Evolutionary conservation across 176 grass and related monocot genomes (phyloP).

Genomic region (Avena atlantica): DNA sequence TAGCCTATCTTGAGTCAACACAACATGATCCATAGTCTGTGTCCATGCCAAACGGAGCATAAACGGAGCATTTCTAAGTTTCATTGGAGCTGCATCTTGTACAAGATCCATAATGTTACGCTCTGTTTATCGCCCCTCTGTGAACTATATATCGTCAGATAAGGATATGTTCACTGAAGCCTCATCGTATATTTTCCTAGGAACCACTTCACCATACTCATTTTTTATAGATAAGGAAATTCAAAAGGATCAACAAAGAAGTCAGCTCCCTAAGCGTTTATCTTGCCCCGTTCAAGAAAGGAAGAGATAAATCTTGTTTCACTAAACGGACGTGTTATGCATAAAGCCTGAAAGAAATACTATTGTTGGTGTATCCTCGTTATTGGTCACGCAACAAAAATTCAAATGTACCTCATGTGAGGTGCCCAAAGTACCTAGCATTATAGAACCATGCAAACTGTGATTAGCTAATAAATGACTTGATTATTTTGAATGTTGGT

Average conservation of each 20-base stretch:
- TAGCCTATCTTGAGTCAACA: not conserved
- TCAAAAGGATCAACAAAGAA: slow-evolving; percentile 27
- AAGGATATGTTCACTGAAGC: slow-evolving; percentile 17
- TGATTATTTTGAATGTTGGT: too few relatives aligned
- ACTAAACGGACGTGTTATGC: not conserved
- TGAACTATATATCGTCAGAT: not conserved
- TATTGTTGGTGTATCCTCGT: too few relatives aligned
- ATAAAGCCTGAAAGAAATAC: not conserved
- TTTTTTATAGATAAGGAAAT: slow-evolving; percentile 17
- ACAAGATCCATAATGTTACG: slow-evolving; percentile 13
- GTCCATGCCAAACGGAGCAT: not conserved
- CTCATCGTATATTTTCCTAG: not conserved
- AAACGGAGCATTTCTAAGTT: not conserved
- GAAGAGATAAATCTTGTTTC: slow-evolving; percentile 1
- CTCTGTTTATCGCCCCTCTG: not conserved
- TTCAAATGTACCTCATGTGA: too few relatives aligned
- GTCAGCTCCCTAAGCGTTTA: not conserved
- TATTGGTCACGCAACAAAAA: too few relatives aligned
- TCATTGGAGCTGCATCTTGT: not conserved
- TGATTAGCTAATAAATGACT: too few relatives aligned
- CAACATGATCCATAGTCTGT: not conserved
- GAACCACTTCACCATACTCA: slow-evolving; percentile 15
- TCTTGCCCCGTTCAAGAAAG: slow-evolving; percentile 13
- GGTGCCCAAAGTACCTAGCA: too few relatives aligned
- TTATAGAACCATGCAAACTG: too few relatives aligned